Evolutionary conservation across 441 rosid species (phyloP), one percentile per base, ranked within the genome.

Genomic region (Macaranga tanarius): DNA sequence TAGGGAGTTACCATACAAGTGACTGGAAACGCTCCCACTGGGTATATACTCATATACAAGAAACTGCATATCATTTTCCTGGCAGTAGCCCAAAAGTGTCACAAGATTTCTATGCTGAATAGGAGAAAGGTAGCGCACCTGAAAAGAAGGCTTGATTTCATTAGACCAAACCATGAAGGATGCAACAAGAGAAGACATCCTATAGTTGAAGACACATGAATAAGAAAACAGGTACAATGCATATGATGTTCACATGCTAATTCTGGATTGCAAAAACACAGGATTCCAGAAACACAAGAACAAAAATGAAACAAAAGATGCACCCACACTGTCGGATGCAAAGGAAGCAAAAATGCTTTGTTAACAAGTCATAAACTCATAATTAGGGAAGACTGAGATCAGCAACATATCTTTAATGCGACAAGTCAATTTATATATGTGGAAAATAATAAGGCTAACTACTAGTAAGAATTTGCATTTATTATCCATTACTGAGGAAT

Each of bases 21-120:
- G 87, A 82, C 84, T 78, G 84, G 84, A 76, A 63, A 91, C 76
- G 79, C 83, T 89, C 55, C 90, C 94, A 62, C 83, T 86, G 20
- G 91, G 85, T 75, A 91, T 22, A 74, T 82, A 84, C 75, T 91
- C 95, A 6, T 81, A 88, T n/a, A 89, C 75, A 56, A 89, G 76
- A 77, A 87, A 81, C 76, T 89, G 92, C 10, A 50, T 69, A 64
- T 83, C 82, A 57, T 78, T 76, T 70, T 84, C 91, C 26, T 85
- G 83, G 76, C 92, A 89, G 78, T 84, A 86, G 31, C 95, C 97
- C 28, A 89, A 73, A 58, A 91, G 87, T 65, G 82, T 76, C 44
- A 91, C 97, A 50, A 91, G 71, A 72, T 87, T 82, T 19, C 84
- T 81, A 73, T 91, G 95, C 64, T 79, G 85, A 78, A 89, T 87